Base-by-base conservation (phyloP, 192 early-diverging fungal genomes). In the Coemansia sp. region DNA sequence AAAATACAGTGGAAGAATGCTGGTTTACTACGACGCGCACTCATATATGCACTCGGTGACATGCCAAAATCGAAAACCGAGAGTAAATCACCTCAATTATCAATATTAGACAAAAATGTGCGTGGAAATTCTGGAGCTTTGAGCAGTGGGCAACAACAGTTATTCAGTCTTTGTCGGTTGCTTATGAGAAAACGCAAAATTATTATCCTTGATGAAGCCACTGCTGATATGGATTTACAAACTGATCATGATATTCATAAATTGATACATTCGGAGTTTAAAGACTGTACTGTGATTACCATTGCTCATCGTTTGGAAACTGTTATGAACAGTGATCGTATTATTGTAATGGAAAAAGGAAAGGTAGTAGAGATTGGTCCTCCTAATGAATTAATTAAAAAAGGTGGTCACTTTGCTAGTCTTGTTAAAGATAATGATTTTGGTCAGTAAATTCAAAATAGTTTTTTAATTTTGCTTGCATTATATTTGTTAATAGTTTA, bases 221-320 rank as follows among this genome's bases (percentile, higher is more conserved):
- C 90, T 4, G 80, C 89, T 10, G 75, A 84, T 5, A 79, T 90
- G 29, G 89, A 92, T 46, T 25, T 71, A 52, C 63, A 67, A 20
- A 70, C 68, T 5, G 74, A 76, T 32, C 46, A 51, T 21, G 57
- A 42, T 11, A 64, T 76, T 22, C 74, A 76, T 19, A 32, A 57
- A 19, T 61, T 71, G 21, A 84, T 90, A n/a, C 76, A 79, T 5
- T 71, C 64, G 11, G 67, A 86, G 46, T 90, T 90, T 65, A 61
- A 39, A 2, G 60, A 82, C 60, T 61, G 65, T 33, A 76, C 74
- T 5, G 78, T 90, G 10, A 68, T 89, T 14, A 87, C 87, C 22
- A 89, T 90, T 66, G 89, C 88, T 3, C 89, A 94, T 70, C 87
- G 92, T 51, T 67, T 91, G 31, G 88, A 91, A 61, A 90, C 89